Percentiles rank a stretch among this genome's conserved stretches.
Evolutionary conservation across 176 grass and related monocot genomes (phyloP).

Genomic region (Carex pumila): DNA sequence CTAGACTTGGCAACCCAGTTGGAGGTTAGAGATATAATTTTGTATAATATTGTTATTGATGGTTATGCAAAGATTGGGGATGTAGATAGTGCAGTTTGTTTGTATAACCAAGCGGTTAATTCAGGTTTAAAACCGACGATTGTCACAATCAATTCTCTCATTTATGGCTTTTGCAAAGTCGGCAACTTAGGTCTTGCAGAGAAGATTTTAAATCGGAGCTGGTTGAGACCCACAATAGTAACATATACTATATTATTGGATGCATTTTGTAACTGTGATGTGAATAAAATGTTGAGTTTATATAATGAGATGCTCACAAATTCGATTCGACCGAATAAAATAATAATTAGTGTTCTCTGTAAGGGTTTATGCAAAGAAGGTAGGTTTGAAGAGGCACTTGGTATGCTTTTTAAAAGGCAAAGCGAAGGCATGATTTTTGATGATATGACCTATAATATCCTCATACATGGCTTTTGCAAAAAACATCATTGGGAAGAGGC

Average conservation of each 20-base stretch:
- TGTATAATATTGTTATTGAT: constrained; percentile 82
- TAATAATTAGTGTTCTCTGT: constrained; percentile 66
- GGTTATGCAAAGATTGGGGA: constrained; percentile 74
- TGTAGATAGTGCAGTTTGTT: constrained; percentile 50
- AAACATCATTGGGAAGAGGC: constrained; percentile 31
- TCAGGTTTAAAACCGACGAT: constrained; percentile 54
- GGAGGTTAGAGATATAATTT: constrained; percentile 41
- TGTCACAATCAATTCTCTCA: constrained; percentile 86
- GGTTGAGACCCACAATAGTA: constrained; percentile 49
- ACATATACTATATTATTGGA: constrained; percentile 84
- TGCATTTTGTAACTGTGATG: constrained; percentile 54
- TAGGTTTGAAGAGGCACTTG: constrained; percentile 48
- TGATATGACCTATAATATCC: constrained; percentile 59
- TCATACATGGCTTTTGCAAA: constrained; percentile 78
- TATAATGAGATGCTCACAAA: constrained; percentile 65
- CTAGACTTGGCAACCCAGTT: constrained; percentile 54
- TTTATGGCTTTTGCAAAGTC: constrained; percentile 82
- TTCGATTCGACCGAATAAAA: constrained; percentile 43
- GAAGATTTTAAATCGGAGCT: constrained; percentile 44
- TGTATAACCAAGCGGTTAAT: constrained; percentile 59
- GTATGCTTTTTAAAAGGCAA: constrained; percentile 47
- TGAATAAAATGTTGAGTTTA: constrained; percentile 33
- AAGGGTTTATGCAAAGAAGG: constrained; percentile 77
- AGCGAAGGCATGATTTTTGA: constrained; percentile 43
- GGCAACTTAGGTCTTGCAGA: constrained; percentile 43